Base-by-base conservation (phyloP, 768 basidiomycete genomes). In the Agaricus subrufescens region DNA sequence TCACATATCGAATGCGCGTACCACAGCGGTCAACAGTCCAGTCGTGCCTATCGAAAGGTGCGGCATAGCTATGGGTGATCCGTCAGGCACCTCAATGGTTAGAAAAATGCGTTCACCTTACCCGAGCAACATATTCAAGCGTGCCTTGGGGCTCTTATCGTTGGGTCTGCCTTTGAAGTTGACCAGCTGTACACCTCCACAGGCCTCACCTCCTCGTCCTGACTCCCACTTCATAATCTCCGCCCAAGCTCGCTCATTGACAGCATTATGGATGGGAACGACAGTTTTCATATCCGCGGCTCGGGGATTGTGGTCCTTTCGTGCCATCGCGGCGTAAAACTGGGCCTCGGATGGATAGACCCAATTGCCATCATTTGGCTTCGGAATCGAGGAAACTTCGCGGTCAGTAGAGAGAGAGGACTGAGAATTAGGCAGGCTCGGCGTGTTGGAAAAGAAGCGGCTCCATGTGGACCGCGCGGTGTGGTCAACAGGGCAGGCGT, bases 341-440 rank as follows among this genome's bases (percentile, higher is more conserved):
- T 98, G 96, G n/a, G 89, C 84, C 68, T 98, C 93, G 19, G 96
- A 98, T 25, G 97, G 97, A 71, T 99, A 99, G 47, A 97, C 90
- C 97, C 97, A 99, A 55, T 93, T 87, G 43, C 78, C 79, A 48
- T 84, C 83, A 42, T 76, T 71, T 19, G 74, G 67, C 63, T 86
- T 84, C 15, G 96, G 96, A 67, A 98, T 98, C 27, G 91, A 90
- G 5, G 94, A 97, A 29, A 81, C 77, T 68, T 92, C 87, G 60
- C 96, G 85, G 5, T 91, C 81, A 12, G 72, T 77, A 2, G 91
- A 88, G 49, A 95, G 77, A 19, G 74, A 54, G 2, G 71, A 56
- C 8, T 62, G 61, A 27, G 59, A 60, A 27, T 39, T 58, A 12
- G 58, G 59, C 56, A 60, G 52, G 52, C 60, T 58, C n/a, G 65